These are phyloP conservation scores for Basipetospora chlamydospora DNA, from an alignment of 2,329 filamentous ascomycete species.

Conservation along the genomic window DNA sequence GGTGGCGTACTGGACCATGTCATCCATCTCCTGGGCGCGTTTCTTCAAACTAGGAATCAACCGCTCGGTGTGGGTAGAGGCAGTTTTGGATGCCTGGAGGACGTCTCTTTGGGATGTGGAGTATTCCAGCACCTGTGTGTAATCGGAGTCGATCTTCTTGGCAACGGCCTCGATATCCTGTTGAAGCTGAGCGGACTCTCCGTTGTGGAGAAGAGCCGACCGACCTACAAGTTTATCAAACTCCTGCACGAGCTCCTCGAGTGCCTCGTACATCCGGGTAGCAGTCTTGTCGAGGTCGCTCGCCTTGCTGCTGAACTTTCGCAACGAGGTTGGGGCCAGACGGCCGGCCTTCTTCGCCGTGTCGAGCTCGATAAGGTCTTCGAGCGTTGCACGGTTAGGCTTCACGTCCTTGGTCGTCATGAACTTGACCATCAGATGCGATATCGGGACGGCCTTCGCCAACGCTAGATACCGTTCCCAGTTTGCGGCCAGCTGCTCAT, in stretches of 20 bases:
- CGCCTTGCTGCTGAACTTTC: slow-evolving; percentile 45
- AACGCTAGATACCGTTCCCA: slow-evolving; percentile 58
- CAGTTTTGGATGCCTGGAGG: slow-evolving; percentile 47
- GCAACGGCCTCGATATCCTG: slow-evolving; percentile 76
- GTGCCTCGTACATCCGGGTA: slow-evolving; percentile 43
- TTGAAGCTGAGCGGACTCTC: slow-evolving; percentile 54
- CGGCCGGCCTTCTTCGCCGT: slow-evolving; percentile 59
- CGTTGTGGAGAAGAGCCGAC: slow-evolving; percentile 39
- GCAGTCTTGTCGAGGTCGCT: slow-evolving; percentile 47
- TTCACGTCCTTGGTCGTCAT: slow-evolving; percentile 38
- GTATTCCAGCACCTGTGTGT: slow-evolving; percentile 60
- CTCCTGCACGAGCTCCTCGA: slow-evolving; percentile 44
- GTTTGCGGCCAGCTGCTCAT: slow-evolving; percentile 44
- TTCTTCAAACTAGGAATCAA: slow-evolving; percentile 43
- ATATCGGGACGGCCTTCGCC: slow-evolving; percentile 49
- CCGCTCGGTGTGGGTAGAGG: slow-evolving; percentile 47
- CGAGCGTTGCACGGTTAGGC: slow-evolving; percentile 42
- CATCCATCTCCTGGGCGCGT: slow-evolving; percentile 45
- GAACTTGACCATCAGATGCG: slow-evolving; percentile 49
- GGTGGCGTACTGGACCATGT: slow-evolving; percentile 41
- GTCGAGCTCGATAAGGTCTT: slow-evolving; percentile 63
- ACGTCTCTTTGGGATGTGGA: slow-evolving; percentile 46
- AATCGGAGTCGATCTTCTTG: slow-evolving; percentile 77
- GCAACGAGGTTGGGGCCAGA: slow-evolving; percentile 41
- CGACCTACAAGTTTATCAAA: slow-evolving; percentile 45